phyloP scores from a whole-genome alignment of 352 stramenopile species.

The Phytophthora litchii region DNA sequence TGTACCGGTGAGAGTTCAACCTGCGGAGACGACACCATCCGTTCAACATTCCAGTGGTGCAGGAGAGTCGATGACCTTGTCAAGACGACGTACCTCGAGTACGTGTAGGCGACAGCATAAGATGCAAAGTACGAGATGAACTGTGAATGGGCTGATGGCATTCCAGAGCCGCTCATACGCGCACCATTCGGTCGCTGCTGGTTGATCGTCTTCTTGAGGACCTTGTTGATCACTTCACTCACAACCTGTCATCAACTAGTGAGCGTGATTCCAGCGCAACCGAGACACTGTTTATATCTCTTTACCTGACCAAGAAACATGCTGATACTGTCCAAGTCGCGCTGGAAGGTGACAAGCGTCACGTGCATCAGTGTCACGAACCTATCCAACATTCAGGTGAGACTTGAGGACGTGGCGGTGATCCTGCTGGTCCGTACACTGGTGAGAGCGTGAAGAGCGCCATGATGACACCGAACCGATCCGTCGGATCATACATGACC shows the following conservation, averaged over 20 bases:
- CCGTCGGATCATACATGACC: conserved; percentile 76
- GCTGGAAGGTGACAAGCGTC: conserved; percentile 81
- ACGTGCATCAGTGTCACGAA: conserved; percentile 89
- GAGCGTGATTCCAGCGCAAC: background rate
- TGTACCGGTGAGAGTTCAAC: conserved; percentile 50
- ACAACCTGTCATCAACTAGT: conserved; percentile 39
- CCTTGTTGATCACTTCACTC: conserved; percentile 79
- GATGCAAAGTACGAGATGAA: conserved; percentile 81
- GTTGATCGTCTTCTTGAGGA: conserved; percentile 77
- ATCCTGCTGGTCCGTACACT: conserved; percentile 47
- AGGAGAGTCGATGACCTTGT: conserved; percentile 2
- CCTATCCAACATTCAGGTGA: conserved; percentile 28
- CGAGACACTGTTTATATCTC: background rate
- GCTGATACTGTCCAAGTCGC: conserved; percentile 72
- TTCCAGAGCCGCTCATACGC: conserved; percentile 60
- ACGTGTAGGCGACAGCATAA: conserved; percentile 73
- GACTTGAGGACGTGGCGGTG: background rate
- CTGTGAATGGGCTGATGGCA: conserved; percentile 82
- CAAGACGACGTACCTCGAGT: conserved; percentile 38
- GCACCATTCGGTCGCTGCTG: conserved; percentile 70
- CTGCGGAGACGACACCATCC: conserved; percentile 25
- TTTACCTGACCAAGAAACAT: conserved; percentile 73
- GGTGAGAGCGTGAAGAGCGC: conserved; percentile 80
- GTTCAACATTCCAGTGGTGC: conserved; percentile 8
- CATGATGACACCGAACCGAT: conserved; percentile 72